Conservation (phyloP, 1,139 yeast genomes). For the Pichia sp. region DNA sequence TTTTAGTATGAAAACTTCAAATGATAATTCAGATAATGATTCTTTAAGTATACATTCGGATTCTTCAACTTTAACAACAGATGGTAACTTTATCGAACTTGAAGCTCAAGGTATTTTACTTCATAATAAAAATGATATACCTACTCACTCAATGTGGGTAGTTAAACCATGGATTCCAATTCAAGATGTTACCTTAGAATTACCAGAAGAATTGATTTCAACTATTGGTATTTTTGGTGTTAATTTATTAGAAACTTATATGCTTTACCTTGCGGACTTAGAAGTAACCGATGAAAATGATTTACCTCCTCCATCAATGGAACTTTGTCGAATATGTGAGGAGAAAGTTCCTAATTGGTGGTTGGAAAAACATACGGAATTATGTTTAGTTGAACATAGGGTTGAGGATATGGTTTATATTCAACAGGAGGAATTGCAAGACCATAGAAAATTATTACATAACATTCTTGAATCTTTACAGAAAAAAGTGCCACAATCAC, state of each 20-base stretch:
- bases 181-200: conserved; percentile 50
- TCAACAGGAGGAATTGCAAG: conserved; percentile 71
- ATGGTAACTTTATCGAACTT: conserved; percentile 60
- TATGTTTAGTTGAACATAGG: conserved; percentile 81
- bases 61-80: conserved; percentile 29
- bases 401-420: conserved; percentile 73
- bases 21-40: conserved; percentile 19
- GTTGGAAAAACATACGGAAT: conserved; percentile 84
- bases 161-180: conserved; percentile 69
- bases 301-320: conserved; percentile 71
- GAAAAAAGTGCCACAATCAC: conserved; percentile 14
- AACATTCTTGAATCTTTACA: conserved; percentile 37
- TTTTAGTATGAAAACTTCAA: conserved; percentile 6
- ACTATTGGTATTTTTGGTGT: conserved; percentile 79
- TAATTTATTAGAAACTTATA: conserved; percentile 71
- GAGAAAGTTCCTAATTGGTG: conserved; percentile 94
- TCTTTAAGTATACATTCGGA: conserved; percentile 25
- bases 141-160: conserved; percentile 91
- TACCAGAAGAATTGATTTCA: conserved; percentile 63
- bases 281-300: conserved; percentile 56
- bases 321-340: conserved; percentile 90
- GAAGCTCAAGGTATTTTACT: conserved; percentile 96
- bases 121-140: conserved; percentile 56
- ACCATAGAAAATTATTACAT: conserved; percentile 55
- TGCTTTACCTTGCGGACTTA: conserved; percentile 54